phyloP scores from a whole-genome alignment of 73 alveolate genomes.

The Paramecium sexaurelia region DNA sequence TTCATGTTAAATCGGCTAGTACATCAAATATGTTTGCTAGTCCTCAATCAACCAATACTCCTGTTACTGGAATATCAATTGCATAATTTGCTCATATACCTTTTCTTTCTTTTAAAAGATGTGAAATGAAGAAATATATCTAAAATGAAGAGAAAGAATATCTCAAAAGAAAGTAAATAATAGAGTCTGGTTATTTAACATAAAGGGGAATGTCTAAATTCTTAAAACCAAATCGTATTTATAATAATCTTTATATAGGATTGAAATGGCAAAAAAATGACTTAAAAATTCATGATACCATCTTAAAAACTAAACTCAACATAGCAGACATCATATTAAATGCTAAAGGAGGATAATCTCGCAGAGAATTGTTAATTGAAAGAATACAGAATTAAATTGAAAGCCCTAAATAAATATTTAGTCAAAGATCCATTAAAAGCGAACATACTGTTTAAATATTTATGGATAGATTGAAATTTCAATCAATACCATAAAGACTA shows the following conservation, averaged over 20 bases:
- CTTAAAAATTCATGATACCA: not conserved
- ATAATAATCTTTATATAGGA: not conserved
- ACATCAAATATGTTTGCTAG: not conserved
- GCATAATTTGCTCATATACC: not conserved
- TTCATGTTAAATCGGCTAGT: not conserved
- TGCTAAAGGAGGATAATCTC: not conserved
- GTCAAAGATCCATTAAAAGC: not conserved
- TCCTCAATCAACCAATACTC: not conserved
- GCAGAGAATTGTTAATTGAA: not conserved
- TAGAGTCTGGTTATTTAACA: conserved; percentile 4
- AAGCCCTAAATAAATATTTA: not conserved
- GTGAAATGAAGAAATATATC: not conserved
- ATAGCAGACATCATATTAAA: not conserved
- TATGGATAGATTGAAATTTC: not conserved
- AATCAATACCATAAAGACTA: not conserved
- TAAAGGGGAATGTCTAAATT: not conserved
- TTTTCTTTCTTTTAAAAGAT: not conserved
- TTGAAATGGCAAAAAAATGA: conserved; percentile 6
- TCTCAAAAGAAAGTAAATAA: not conserved
- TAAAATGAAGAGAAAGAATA: not conserved
- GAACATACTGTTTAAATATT: not conserved
- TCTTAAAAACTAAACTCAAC: not conserved
- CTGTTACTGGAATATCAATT: not conserved
- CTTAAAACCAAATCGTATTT: not conserved
- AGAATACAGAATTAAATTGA: not conserved